These are phyloP conservation scores for Hypholoma fasciculare DNA, from an alignment of 768 basidiomycete genomes.

Conservation along the genomic window DNA sequence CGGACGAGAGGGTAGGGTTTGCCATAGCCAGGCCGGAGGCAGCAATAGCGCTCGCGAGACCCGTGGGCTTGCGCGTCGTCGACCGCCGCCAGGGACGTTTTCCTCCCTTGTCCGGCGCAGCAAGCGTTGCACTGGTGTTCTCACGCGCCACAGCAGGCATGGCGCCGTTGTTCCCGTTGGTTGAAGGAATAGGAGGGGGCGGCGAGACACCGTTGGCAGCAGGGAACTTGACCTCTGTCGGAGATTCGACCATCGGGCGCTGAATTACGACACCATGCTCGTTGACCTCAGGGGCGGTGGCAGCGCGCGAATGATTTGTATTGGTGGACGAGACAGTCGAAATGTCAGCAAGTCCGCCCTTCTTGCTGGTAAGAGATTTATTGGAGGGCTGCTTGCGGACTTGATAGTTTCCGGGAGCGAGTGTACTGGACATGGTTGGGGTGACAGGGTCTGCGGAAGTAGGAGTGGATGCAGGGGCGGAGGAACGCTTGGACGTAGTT, in stretches of 20 bases:
- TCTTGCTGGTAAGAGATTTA: constrained; percentile 34
- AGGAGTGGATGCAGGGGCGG: constrained; percentile 3
- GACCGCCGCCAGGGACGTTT: constrained; percentile 46
- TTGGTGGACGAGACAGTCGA: constrained; percentile 11
- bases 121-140: constrained; percentile 12
- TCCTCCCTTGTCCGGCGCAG: constrained; percentile 20
- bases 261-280: constrained; percentile 20
- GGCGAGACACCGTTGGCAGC: constrained; percentile 15
- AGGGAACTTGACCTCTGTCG: constrained; percentile 35
- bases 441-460: constrained; percentile 5
- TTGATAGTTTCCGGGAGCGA: constrained; percentile 23
- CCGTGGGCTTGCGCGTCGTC: constrained; percentile 48
- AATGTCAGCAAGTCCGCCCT: constrained; percentile 25
- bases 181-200: constrained; percentile 22
- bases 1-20: constrained; percentile 49
- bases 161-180: constrained; percentile 12
- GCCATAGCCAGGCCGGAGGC: constrained; percentile 70
- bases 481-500: constrained; percentile 6
- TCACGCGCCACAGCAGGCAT: constrained; percentile 9
- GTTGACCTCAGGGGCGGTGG: constrained; percentile 24
- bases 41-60: constrained; percentile 68
- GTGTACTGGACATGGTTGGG: constrained; percentile 17
- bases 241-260: constrained; percentile 45
- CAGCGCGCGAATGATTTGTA: constrained; percentile 24
- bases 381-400: constrained; percentile 36